Percentiles rank a stretch among this genome's conserved stretches.
Evolutionary conservation across 2,329 filamentous ascomycete genomes (phyloP).

Genomic region (Hypoxylon sp.): DNA sequence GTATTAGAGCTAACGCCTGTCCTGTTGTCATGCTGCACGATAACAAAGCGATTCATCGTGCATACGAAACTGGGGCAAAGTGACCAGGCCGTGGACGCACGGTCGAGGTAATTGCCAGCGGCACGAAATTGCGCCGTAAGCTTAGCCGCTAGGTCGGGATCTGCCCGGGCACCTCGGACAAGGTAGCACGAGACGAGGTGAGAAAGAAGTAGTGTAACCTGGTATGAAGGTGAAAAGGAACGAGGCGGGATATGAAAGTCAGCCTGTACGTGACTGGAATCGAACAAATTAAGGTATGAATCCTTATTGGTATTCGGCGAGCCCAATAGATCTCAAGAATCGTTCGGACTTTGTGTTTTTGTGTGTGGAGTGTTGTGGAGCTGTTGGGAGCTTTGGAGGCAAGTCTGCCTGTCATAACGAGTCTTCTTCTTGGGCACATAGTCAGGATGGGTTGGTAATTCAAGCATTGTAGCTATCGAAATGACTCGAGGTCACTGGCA

Average conservation of each 20-base stretch:
- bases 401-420: conserved; percentile 19
- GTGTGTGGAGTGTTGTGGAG: conserved; percentile 42
- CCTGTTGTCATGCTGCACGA: conserved; percentile 41
- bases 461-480: conserved; percentile 13
- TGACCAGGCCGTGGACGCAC: conserved; percentile 20
- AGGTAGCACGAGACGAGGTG: conserved; percentile 30
- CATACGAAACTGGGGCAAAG: conserved; percentile 40
- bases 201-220: conserved; percentile 23
- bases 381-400: conserved; percentile 30
- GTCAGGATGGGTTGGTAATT: conserved; percentile 12
- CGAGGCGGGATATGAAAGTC: conserved; percentile 26
- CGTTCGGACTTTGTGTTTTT: conserved; percentile 38
- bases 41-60: conserved; percentile 40
- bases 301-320: conserved; percentile 35
- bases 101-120: conserved; percentile 31
- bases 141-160: conserved; percentile 40
- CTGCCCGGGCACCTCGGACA: conserved; percentile 36
- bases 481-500: conserved; percentile 1
- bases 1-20: conserved; percentile 23
- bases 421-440: conserved; percentile 4
- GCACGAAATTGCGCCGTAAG: conserved; percentile 42
- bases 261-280: conserved; percentile 17
- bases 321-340: conserved; percentile 34
- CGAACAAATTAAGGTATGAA: conserved; percentile 29
- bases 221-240: conserved; percentile 23